Evolutionary conservation across 1,139 yeast genomes (phyloP).

Genomic region (Keqinozyma sinolaborantium): DNA sequence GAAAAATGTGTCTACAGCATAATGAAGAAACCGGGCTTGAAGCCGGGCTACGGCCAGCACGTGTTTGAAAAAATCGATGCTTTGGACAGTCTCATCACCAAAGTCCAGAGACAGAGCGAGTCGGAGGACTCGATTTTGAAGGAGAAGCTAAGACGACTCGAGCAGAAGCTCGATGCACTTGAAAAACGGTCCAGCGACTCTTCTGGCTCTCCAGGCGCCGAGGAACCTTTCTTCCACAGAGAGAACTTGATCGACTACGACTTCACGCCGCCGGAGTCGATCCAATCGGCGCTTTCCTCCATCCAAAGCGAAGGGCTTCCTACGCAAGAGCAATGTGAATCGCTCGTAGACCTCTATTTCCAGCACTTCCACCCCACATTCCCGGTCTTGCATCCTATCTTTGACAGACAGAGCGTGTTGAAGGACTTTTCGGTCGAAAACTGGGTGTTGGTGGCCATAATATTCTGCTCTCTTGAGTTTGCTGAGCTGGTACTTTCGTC

Average conservation of each 20-base stretch:
- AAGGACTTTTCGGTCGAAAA: constrained; percentile 5
- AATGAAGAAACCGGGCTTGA: constrained; percentile 27
- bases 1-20: constrained; percentile 24
- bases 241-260: background rate
- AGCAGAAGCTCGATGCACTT: constrained; percentile 6
- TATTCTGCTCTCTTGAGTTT: constrained; percentile 7
- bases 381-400: constrained; percentile 12
- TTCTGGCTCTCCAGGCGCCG: background rate
- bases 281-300: background rate
- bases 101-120: constrained; percentile 2
- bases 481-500: constrained; percentile 3
- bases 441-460: constrained; percentile 9
- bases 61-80: constrained; percentile 15
- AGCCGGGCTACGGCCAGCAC: constrained; percentile 26
- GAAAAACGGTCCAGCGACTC: constrained; percentile 2
- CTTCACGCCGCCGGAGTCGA: background rate
- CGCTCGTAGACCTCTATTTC: constrained; percentile 12
- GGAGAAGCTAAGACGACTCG: constrained; percentile 8
- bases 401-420: constrained; percentile 6
- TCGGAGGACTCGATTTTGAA: constrained; percentile 6
- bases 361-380: constrained; percentile 12
- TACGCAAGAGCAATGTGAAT: constrained; percentile 7
- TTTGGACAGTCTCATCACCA: constrained; percentile 10
- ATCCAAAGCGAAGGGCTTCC: constrained; percentile 6
- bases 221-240: background rate